Evolutionary conservation across 2,329 filamentous ascomycete species (phyloP).

Genomic region (Alternaria sp.): DNA sequence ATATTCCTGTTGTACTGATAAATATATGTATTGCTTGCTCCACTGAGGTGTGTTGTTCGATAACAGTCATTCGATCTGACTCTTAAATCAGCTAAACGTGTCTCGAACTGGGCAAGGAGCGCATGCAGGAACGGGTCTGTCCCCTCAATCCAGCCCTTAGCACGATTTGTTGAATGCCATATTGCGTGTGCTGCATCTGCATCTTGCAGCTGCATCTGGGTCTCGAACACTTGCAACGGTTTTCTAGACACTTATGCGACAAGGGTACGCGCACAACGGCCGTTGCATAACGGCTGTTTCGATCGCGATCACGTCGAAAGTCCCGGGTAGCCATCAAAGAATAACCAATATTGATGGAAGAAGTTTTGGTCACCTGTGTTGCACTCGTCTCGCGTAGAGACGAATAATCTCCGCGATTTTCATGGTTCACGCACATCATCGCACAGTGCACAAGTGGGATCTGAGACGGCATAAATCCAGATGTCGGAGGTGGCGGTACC

Average conservation of each 20-base stretch:
- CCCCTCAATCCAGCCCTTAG: slow-evolving; percentile 6
- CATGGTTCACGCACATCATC: slow-evolving; percentile 31
- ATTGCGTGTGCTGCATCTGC: slow-evolving; percentile 10
- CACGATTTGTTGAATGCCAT: slow-evolving; percentile 14
- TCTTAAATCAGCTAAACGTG: slow-evolving; percentile 1
- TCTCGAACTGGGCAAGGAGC: slow-evolving; percentile 10
- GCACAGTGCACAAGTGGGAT: slow-evolving; percentile 17
- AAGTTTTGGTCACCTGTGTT: background rate
- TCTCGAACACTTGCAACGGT: slow-evolving; percentile 9
- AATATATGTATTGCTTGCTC: slow-evolving; percentile 12
- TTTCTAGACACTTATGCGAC: slow-evolving; percentile 3
- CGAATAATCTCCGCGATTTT: slow-evolving; percentile 2
- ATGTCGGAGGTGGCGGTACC: slow-evolving; percentile 16
- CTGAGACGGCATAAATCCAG: slow-evolving; percentile 10
- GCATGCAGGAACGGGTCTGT: slow-evolving; percentile 10
- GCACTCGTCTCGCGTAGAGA: background rate
- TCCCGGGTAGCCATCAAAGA: background rate
- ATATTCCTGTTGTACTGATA: slow-evolving; percentile 7
- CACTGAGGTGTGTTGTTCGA: slow-evolving; percentile 16
- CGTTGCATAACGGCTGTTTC: slow-evolving; percentile 1
- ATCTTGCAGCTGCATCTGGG: slow-evolving; percentile 9
- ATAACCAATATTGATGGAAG: background rate
- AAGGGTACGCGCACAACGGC: slow-evolving; percentile 5
- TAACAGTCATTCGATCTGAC: slow-evolving; percentile 9
- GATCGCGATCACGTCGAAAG: background rate